Evolutionary conservation across 768 basidiomycete species (phyloP), one percentile per base, ranked within the genome.

Genomic region (Antrodiella citrinella): DNA sequence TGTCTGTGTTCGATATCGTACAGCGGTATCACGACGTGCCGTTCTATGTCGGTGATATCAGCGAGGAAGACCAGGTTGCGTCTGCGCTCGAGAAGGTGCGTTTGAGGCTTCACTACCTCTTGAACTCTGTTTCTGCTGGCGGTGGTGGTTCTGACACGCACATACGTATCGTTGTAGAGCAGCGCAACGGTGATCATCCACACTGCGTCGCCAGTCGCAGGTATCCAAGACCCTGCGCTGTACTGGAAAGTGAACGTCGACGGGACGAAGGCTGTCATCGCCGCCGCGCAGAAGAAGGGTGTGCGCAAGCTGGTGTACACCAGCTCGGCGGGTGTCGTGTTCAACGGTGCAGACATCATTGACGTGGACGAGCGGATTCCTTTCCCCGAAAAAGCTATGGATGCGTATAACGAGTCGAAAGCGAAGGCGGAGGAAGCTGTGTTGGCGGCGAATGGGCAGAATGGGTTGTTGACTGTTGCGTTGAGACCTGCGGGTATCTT

Each of bases 351-450:
- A 15, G 81, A 93, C 66, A 73, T 92, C 47, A 77, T 88, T 52
- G 81, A 91, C 61, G 78, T 86, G 24, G 96, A 99, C 66, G 96
- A 99, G 69, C 81, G 96, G 7, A 65, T 88, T 38, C 79, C 82
- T 0, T 75, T 78, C 52, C 91, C 91, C 0, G 76, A 77, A 39
- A 78, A 78, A 30, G 80, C 83, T 3, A 74, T 92, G 65, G 93
- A 97, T 65, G 84, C 87, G 0, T 99, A 99, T 68, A 97, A 94
- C 62, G 86, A 87, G 51, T 91, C 93, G 11, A 99, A 99, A 67
- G 88, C 86, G 11, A 78, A 86, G 63, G 94, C 87, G 0, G 95
- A 98, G 66, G 72, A 77, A 26, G 71, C 87, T 30, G 84, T 97
- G 5, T 71, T 99, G 2, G 81, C 74, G 23, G 89, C 96, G 12